phyloP scores from a whole-genome alignment of 2,329 filamentous ascomycete genomes.

The Huntiella bhutanensis region DNA sequence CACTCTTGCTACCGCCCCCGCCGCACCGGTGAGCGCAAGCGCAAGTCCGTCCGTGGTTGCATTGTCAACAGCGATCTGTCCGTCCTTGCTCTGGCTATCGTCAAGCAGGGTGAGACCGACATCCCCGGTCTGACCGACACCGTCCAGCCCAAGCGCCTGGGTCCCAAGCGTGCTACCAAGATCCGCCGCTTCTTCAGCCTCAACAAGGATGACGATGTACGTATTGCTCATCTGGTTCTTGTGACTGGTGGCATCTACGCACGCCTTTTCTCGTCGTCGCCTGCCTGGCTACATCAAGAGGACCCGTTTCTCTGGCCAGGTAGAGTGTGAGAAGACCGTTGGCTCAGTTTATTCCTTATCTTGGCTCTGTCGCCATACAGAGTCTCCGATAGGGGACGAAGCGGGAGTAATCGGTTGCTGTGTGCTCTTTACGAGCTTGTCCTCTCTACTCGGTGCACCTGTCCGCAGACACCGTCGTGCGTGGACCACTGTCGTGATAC shows the following conservation, averaged over 20 bases:
- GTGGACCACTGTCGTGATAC: not conserved
- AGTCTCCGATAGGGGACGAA: not conserved
- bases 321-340: conserved; percentile 39
- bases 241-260: conserved; percentile 16
- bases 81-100: conserved; percentile 81
- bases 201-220: conserved; percentile 99
- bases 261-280: conserved; percentile 42
- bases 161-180: conserved; percentile 99
- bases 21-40: conserved; percentile 96
- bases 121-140: conserved; percentile 94
- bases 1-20: conserved; percentile 99
- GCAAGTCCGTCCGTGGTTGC: conserved; percentile 97
- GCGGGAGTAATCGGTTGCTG: conserved; percentile 9
- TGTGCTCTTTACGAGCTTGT: conserved; percentile 8
- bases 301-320: conserved; percentile 24
- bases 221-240: conserved; percentile 30
- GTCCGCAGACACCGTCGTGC: conserved; percentile 2
- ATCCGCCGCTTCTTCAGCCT: conserved; percentile 99
- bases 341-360: conserved; percentile 9
- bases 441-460: conserved; percentile 6
- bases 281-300: conserved; percentile 39
- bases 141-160: conserved; percentile 97
- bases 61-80: conserved; percentile 93
- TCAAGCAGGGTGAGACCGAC: conserved; percentile 94
- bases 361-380: not conserved